phyloP scores from a whole-genome alignment of 2,329 filamentous ascomycete species.

The Polytolypa hystricis region DNA sequence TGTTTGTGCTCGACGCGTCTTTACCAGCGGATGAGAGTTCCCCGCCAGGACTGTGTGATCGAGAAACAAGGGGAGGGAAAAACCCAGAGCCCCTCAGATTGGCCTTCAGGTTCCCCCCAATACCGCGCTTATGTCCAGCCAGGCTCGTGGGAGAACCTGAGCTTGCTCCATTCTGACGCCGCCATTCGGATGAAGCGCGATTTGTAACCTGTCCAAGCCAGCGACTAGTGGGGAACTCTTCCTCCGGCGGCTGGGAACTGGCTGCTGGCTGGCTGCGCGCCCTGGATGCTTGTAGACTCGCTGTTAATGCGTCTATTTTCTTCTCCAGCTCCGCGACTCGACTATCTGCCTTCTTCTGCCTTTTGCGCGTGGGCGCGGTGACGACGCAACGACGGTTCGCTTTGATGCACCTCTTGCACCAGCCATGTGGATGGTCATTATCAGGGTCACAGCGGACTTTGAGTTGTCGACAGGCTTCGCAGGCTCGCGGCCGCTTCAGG shows the following conservation, averaged over 20 bases:
- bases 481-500: slow-evolving; percentile 58
- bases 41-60: slow-evolving; percentile 15
- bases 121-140: slow-evolving; percentile 22
- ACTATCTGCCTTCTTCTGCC: slow-evolving; percentile 85
- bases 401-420: slow-evolving; percentile 68
- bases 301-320: slow-evolving; percentile 82
- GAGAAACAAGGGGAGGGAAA: slow-evolving; percentile 16
- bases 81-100: slow-evolving; percentile 4
- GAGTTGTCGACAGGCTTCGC: slow-evolving; percentile 62
- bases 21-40: slow-evolving; percentile 8
- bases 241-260: slow-evolving; percentile 28
- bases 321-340: slow-evolving; percentile 82
- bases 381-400: slow-evolving; percentile 67
- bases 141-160: slow-evolving; percentile 5
- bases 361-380: slow-evolving; percentile 63
- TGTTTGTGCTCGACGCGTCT: slow-evolving; percentile 1
- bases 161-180: background rate
- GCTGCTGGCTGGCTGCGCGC: slow-evolving; percentile 17
- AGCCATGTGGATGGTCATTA: slow-evolving; percentile 47
- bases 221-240: slow-evolving; percentile 27
- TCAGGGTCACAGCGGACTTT: slow-evolving; percentile 82
- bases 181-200: slow-evolving; percentile 1
- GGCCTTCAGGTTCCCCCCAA: slow-evolving; percentile 20
- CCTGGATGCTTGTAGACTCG: slow-evolving; percentile 55
- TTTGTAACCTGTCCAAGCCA: slow-evolving; percentile 15